Evolutionary conservation across 2,329 filamentous ascomycete genomes (phyloP), one percentile per base, ranked within the genome.

Genomic region (Sporothrix protearum): DNA sequence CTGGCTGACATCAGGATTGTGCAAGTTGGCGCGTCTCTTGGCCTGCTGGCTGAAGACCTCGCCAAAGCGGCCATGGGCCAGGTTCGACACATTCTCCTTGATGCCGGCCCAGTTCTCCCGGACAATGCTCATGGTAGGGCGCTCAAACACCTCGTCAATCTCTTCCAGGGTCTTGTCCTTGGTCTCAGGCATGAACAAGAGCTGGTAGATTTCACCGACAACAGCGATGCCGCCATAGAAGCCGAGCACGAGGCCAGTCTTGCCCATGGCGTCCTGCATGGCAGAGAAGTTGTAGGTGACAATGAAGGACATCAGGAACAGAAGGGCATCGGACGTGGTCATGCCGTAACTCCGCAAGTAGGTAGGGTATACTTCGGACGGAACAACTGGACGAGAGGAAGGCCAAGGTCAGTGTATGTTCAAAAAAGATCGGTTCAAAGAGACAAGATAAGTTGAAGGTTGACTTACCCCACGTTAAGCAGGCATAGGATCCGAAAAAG

Each of bases 201-300:
- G 82, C 80, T 92, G 90, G 79, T 92, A 92, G 75, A 91, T 82
- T 86, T 89, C 91, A 14, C 89, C 91, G 0, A 92, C 10, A 0
- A 91, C 84, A 0, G 90, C 90, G 70, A 92, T 92, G 19, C 91
- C 91, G 4, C 91, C 90, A 78, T 92, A 93, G 80, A 93, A 92
- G 2, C 91, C 91, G 0, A 92, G 84, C 0, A 87, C 83, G 0
- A 92, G 82, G 10, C 91, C 90, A 1, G 89, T 91, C 45, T 81
- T 83, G 8, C 84, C 86, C 85, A 93, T 91, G n/a, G 87, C 86
- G 0, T 85, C 78, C 78, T 91, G 87, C 91, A 92, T 93, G 10
- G 84, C 83, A 0, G 85, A 85, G 80, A 92, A 93, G 83, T 92
- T 92, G 83, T 92, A 92, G 10, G 90, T 92, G 68, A 92, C 89